These are phyloP conservation scores for Russula olivacea DNA, from an alignment of 768 basidiomycete species.

Conservation along the genomic window DNA sequence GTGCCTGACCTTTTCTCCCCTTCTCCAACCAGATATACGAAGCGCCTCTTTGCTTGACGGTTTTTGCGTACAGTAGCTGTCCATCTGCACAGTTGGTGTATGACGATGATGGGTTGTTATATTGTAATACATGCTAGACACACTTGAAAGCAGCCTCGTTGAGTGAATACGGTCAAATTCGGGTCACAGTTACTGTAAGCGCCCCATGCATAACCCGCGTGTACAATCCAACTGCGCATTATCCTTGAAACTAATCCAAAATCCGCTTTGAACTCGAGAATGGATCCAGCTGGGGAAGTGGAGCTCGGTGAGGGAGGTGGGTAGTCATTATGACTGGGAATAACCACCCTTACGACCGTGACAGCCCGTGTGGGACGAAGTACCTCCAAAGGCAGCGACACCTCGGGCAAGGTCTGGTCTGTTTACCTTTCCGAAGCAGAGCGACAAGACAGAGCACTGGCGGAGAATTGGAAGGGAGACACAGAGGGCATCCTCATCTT, in stretches of 20 bases:
- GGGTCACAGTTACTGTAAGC: too few species aligned
- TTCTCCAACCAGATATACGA: conserved; percentile 43
- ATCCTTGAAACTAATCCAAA: not conserved
- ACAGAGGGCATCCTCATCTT: conserved; percentile 11
- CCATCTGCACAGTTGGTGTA: not conserved
- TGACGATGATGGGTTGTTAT: not conserved
- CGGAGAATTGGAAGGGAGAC: conserved; percentile 14
- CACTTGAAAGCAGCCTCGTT: not conserved
- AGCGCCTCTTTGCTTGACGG: conserved; percentile 44
- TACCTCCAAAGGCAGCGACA: not conserved
- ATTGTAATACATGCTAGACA: not conserved
- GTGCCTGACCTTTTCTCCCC: not conserved
- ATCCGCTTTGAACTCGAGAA: not conserved
- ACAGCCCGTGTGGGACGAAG: not conserved
- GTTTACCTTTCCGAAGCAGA: conserved; percentile 13
- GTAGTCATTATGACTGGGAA: not conserved
- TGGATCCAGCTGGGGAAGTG: not conserved
- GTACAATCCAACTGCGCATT: not conserved
- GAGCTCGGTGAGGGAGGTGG: not conserved
- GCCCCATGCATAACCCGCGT: too few species aligned
- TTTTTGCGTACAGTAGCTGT: not conserved
- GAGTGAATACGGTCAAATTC: not conserved
- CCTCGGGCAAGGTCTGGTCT: not conserved
- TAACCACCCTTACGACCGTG: not conserved
- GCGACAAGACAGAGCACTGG: not conserved